Evolutionary conservation across 768 basidiomycete genomes (phyloP).

Genomic region (Tephrocybe sp.): DNA sequence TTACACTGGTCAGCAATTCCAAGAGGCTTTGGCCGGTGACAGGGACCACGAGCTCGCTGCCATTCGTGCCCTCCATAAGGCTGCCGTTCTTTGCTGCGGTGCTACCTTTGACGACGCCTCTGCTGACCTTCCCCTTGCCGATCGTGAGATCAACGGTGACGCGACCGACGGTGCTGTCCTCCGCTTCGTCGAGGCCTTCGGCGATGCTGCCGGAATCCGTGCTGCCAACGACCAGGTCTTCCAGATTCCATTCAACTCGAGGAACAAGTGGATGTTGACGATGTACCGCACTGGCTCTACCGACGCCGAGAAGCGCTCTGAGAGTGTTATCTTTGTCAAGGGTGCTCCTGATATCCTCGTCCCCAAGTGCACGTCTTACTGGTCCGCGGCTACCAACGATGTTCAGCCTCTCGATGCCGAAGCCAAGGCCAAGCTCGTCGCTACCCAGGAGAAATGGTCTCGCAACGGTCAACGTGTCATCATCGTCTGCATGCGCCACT

Average conservation of each 20-base stretch:
- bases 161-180: conserved; percentile 54
- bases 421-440: conserved; percentile 18
- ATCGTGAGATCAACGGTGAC: conserved; percentile 40
- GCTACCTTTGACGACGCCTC: conserved; percentile 42
- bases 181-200: conserved; percentile 37
- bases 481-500: conserved; percentile 35
- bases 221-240: conserved; percentile 23
- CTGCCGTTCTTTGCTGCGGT: conserved; percentile 54
- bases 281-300: conserved; percentile 22
- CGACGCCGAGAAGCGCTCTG: conserved; percentile 6
- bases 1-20: conserved; percentile 24
- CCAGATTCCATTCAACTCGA: conserved; percentile 44
- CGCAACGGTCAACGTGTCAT: conserved; percentile 52
- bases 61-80: conserved; percentile 25
- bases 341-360: conserved; percentile 60
- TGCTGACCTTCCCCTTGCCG: conserved; percentile 22
- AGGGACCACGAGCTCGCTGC: conserved; percentile 2
- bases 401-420: conserved; percentile 26
- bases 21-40: conserved; percentile 4
- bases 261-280: conserved; percentile 59
- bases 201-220: conserved; percentile 19
- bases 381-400: conserved; percentile 13
- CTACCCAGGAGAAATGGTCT: conserved; percentile 40
- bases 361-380: conserved; percentile 29
- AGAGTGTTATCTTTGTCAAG: conserved; percentile 43